A percentile compares a stretch with the other conserved stretches of the same genome.
Evolutionary conservation across 352 stramenopile species (phyloP).

Genomic region (Phytophthora nicotianae): DNA sequence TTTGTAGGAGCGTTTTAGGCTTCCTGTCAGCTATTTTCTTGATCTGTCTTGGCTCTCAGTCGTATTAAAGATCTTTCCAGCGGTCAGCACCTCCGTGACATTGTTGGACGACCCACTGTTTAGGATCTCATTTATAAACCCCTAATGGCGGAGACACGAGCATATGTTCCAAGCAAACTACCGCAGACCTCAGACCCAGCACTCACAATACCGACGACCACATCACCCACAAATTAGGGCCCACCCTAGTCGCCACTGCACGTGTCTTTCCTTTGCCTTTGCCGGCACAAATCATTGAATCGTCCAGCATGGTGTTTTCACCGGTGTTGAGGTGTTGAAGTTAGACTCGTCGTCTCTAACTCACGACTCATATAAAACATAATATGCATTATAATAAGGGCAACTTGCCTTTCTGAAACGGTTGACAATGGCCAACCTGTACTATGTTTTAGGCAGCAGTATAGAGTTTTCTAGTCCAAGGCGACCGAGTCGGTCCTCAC

Average conservation of each 20-base stretch:
- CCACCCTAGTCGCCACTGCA: conserved; percentile 1
- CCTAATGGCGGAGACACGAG: background rate
- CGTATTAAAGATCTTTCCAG: background rate
- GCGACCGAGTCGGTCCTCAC: conserved; percentile 17
- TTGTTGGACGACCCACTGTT: background rate
- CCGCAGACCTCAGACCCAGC: background rate
- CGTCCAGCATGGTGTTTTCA: background rate
- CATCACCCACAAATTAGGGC: background rate
- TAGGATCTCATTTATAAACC: background rate
- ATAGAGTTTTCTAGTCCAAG: too few relatives aligned
- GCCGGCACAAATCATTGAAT: background rate
- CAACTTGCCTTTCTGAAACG: too few relatives aligned
- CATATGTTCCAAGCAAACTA: background rate
- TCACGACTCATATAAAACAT: too few relatives aligned
- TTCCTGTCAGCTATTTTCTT: too few relatives aligned
- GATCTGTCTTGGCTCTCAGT: too few relatives aligned
- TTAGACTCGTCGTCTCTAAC: too few relatives aligned
- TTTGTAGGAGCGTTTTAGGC: too few relatives aligned
- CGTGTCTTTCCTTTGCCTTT: background rate
- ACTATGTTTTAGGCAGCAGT: too few relatives aligned
- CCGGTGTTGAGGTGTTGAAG: background rate
- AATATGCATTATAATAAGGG: too few relatives aligned
- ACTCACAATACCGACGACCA: background rate
- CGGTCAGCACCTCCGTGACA: conserved; percentile 3
- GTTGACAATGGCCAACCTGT: too few relatives aligned